Conservation (phyloP, 257 asterid genomes). For the Rauvolfia tetraphylla region DNA sequence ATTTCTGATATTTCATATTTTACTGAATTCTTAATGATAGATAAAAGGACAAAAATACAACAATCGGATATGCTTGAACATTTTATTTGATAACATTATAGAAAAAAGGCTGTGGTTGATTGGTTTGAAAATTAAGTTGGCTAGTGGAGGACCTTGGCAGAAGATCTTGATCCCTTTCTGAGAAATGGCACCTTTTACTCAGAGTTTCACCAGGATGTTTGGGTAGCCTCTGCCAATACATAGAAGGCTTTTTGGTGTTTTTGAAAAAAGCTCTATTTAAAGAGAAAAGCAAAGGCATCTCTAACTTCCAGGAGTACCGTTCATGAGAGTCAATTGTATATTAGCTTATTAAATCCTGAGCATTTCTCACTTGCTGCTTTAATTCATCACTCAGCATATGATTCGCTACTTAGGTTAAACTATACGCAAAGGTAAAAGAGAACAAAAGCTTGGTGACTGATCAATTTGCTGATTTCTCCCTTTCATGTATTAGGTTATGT, state of each 20-base stretch:
- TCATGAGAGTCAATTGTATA: no score
- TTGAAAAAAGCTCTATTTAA: no score
- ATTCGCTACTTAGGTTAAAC: no score
- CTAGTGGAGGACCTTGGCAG: no score
- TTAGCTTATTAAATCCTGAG: neutral
- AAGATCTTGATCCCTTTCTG: neutral
- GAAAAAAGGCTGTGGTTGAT: neutral
- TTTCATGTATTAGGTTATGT: no score
- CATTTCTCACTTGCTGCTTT: neutral
- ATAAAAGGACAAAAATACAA: neutral
- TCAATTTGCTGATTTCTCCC: no score
- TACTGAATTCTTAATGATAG: neutral
- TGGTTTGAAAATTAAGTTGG: no score
- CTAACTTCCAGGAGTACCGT: neutral
- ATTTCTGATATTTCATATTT: no score
- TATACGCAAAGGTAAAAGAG: no score
- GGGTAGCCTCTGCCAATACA: neutral
- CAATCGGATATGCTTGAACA: neutral
- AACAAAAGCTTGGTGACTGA: no score
- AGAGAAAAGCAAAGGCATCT: no score
- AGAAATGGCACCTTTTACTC: neutral
- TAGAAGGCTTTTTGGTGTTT: neutral
- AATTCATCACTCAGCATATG: neutral
- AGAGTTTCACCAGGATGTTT: neutral
- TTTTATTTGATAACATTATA: no score